These are phyloP conservation scores for Glomus cerebriforme DNA, from an alignment of 192 early-diverging fungal species.

Conservation along the genomic window DNA sequence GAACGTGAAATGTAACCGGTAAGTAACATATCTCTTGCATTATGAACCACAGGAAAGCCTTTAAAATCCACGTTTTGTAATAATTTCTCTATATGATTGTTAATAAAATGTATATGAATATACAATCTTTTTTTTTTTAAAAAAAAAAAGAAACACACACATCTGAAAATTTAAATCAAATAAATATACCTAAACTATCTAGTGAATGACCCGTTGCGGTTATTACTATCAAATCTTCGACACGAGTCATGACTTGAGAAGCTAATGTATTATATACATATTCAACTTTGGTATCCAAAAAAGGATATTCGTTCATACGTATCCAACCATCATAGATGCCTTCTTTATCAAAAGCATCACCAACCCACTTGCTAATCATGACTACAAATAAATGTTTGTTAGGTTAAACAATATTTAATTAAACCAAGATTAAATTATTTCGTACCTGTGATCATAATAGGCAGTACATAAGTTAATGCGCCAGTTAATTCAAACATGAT, in stretches of 20 bases:
- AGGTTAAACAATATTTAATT: not conserved
- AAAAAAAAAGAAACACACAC: not conserved
- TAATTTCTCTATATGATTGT: constrained; percentile 30
- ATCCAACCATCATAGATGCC: constrained; percentile 64
- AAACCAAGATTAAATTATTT: not conserved
- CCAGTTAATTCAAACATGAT: constrained; percentile 99
- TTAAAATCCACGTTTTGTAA: constrained; percentile 61
- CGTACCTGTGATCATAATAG: constrained; percentile 81
- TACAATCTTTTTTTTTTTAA: not conserved
- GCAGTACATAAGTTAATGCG: constrained; percentile 91
- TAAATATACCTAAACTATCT: constrained; percentile 37
- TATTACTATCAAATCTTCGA: constrained; percentile 62
- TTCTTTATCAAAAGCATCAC: constrained; percentile 72
- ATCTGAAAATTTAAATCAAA: not conserved
- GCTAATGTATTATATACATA: constrained; percentile 52
- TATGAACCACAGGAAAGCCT: constrained; percentile 75
- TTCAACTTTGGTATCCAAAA: constrained; percentile 62
- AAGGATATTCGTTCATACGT: constrained; percentile 67
- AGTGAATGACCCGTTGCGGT: constrained; percentile 47
- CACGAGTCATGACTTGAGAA: constrained; percentile 63
- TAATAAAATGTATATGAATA: not conserved
- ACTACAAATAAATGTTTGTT: constrained; percentile 45
- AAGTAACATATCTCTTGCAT: constrained; percentile 56
- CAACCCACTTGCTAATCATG: constrained; percentile 77
- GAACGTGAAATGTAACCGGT: constrained; percentile 72